Evolutionary conservation across 768 basidiomycete species (phyloP).

Genomic region (Suillus cothurnatus): DNA sequence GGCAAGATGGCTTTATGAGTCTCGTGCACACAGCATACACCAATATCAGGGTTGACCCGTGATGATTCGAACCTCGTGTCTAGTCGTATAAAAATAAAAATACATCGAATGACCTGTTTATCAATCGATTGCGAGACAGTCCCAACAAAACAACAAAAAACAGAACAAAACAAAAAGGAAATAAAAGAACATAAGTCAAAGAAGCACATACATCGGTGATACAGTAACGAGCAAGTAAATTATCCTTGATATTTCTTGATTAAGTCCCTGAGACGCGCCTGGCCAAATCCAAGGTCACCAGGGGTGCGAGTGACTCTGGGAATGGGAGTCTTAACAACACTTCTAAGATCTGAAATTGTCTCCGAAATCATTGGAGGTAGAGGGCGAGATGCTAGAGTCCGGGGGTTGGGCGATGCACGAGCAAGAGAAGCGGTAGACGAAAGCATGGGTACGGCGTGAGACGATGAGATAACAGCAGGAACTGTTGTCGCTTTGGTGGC

Average conservation of each 20-base stretch:
- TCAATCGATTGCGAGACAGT: slow-evolving; percentile 1
- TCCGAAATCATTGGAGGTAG: slow-evolving; percentile 41
- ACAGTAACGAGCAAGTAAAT: not conserved
- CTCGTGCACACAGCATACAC: not conserved
- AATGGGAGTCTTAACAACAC: slow-evolving; percentile 13
- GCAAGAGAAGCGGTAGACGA: slow-evolving; percentile 80
- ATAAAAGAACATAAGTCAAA: not conserved
- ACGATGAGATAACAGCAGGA: slow-evolving; percentile 70
- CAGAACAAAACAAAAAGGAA: not conserved
- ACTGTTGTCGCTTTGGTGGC: slow-evolving; percentile 66
- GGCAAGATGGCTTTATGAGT: slow-evolving; percentile 18
- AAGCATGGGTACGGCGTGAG: slow-evolving; percentile 70
- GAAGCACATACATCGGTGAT: not conserved
- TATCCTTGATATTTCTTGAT: slow-evolving; percentile 79
- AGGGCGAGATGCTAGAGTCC: slow-evolving; percentile 25
- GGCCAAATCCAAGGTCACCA: slow-evolving; percentile 70
- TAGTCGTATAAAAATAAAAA: slow-evolving; percentile 2
- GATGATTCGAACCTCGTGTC: not conserved
- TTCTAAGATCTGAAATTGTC: slow-evolving; percentile 22
- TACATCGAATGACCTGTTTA: slow-evolving; percentile 13
- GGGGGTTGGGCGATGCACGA: slow-evolving; percentile 37
- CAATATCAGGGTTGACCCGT: not conserved
- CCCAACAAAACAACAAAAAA: not conserved
- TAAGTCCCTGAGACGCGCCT: slow-evolving; percentile 73
- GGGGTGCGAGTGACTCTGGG: slow-evolving; percentile 18